phyloP scores from a whole-genome alignment of 2,329 filamentous ascomycete species.

The Cladophialophora immunda region DNA sequence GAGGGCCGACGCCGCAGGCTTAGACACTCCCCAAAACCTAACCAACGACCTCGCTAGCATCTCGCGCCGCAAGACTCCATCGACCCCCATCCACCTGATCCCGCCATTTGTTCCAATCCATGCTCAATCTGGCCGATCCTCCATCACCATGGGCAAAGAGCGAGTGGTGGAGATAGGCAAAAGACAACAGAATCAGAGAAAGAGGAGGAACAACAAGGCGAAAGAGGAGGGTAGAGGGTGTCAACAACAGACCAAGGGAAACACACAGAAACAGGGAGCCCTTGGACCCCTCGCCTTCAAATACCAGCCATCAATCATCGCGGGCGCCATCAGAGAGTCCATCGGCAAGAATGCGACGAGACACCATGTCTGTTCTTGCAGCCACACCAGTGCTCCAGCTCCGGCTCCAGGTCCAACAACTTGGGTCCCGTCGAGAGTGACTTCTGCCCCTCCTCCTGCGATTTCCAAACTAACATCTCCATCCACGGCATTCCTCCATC shows the following conservation, averaged over 20 bases:
- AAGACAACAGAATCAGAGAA: neutral
- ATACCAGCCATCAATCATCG: neutral
- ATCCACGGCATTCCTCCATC: neutral
- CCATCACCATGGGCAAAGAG: constrained; percentile 13
- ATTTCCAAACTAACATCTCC: neutral
- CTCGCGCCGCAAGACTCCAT: constrained; percentile 12
- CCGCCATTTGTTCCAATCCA: constrained; percentile 16
- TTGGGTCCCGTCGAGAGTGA: neutral
- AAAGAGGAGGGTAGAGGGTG: neutral
- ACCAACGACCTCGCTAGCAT: constrained; percentile 27
- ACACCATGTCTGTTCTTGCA: constrained; percentile 4
- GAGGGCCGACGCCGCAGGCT: constrained; percentile 14
- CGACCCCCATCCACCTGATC: constrained; percentile 13
- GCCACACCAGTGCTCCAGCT: constrained; percentile 2
- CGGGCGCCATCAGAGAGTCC: neutral
- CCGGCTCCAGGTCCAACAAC: neutral
- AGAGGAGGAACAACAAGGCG: constrained; percentile 2
- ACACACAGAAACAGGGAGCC: neutral
- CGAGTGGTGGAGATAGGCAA: neutral
- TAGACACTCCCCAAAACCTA: constrained; percentile 38
- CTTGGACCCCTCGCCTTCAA: neutral
- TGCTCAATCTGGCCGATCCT: constrained; percentile 13
- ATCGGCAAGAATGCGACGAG: constrained; percentile 10
- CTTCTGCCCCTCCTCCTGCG: constrained; percentile 14
- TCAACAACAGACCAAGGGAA: neutral